Evolutionary conservation across 148 eudicot genomes (phyloP), one percentile per base, ranked within the genome.

Genomic region (Pharnaceum exiguum): DNA sequence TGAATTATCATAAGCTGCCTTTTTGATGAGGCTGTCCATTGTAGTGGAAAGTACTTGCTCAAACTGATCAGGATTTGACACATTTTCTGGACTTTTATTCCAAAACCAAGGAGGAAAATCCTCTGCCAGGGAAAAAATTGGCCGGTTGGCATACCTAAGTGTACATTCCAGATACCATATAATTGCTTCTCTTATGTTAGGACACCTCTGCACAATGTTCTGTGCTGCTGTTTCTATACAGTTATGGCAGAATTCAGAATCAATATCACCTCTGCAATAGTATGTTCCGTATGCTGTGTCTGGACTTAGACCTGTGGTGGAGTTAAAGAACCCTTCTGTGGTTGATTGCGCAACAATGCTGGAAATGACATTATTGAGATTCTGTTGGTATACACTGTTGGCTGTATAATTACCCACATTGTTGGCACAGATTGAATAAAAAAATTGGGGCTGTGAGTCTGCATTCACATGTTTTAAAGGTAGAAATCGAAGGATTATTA

Each of bases 151-250:
- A n/a, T n/a, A 5, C 12, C 65, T 47, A 2, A 68, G 17, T 28
- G 48, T 68, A 46, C 71, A 68, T 27, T 59, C 38, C 15, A 51
- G 38, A 25, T 48, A 51, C 65, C 66, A 68, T 3, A 52, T 5
- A 4, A 44, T 44, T 9, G 60, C 65, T 37, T 24, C 59, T 9
- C 33, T 68, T 35, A 16, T 19, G 7, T 17, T 25, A 26, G 53
- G 44, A 11, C 71, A 68, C 6, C 5, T 4, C 16, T 5, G 17
- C 2, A 51, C n/a, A 0, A 65, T 12, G 1, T 28, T 22, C 13
- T 26, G 4, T 0, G 46, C 19, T 0, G 70, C 70, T 11, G 4
- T 7, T 10, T 5, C 16, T 8, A 71, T 51, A 27, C 75, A 64
- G 3, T 71, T 57, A 5, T 31, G 60, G 47, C 70, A 71, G 19